phyloP scores from a whole-genome alignment of 768 basidiomycete species.

The Cubamyces lactineus region DNA sequence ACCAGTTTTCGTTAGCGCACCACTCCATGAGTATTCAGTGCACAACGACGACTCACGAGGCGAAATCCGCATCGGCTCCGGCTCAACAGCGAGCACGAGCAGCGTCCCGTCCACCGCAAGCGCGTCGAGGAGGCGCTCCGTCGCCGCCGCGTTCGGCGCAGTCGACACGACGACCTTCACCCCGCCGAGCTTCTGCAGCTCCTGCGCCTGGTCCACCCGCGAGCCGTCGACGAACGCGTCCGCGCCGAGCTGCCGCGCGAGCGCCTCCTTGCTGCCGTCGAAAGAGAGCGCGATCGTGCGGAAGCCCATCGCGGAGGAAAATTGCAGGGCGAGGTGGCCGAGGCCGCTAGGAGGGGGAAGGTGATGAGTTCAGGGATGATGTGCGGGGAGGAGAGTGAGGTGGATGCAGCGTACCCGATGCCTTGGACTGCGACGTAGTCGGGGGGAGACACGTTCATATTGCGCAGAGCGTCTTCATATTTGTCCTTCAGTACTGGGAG shows the following conservation, averaged over 20 bases:
- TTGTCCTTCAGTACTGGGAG: conserved; percentile 47
- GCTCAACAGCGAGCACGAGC: conserved; percentile 27
- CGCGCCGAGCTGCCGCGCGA: conserved; percentile 42
- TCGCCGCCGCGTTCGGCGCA: conserved; percentile 31
- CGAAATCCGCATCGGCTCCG: conserved; percentile 24
- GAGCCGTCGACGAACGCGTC: conserved; percentile 40
- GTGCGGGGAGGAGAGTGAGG: too few species aligned
- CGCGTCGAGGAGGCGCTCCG: conserved; percentile 25
- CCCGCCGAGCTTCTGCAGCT: conserved; percentile 40
- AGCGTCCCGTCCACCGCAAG: conserved; percentile 29
- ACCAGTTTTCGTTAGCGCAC: too few species aligned
- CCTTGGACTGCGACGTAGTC: conserved; percentile 45
- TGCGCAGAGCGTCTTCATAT: conserved; percentile 30
- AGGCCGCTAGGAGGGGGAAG: conserved; percentile 24
- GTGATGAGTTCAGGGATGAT: too few species aligned
- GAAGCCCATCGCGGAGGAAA: conserved; percentile 40
- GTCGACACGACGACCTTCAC: conserved; percentile 41
- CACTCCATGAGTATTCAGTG: too few species aligned
- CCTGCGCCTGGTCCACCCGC: conserved; percentile 32
- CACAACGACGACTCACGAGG: conserved; percentile 22
- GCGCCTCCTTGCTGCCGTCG: conserved; percentile 34
- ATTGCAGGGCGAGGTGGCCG: conserved; percentile 42
- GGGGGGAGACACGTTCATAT: conserved; percentile 36
- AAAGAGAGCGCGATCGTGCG: conserved; percentile 40
- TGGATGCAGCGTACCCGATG: too few species aligned